phyloP scores from a whole-genome alignment of 106 monocot species.

The Hemerocallis citrina region DNA sequence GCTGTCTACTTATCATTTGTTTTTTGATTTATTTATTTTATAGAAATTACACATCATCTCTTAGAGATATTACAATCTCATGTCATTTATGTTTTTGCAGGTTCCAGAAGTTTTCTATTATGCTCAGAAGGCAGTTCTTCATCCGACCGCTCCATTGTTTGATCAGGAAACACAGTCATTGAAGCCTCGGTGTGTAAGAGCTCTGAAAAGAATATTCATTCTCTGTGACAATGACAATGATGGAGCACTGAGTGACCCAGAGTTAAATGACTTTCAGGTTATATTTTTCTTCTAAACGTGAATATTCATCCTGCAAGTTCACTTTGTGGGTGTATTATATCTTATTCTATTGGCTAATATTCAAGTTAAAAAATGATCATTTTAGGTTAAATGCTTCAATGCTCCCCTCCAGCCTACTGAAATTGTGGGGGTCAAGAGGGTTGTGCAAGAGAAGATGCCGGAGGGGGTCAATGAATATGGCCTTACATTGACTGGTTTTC shows the following conservation, averaged over 20 bases:
- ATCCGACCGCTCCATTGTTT: slow-evolving; percentile 93
- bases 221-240: slow-evolving; percentile 86
- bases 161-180: slow-evolving; percentile 94
- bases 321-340: too few species aligned
- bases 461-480: slow-evolving; percentile 89
- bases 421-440: slow-evolving; percentile 81
- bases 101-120: slow-evolving; percentile 96
- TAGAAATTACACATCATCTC: not conserved
- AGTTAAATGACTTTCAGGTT: slow-evolving; percentile 98
- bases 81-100: slow-evolving; percentile 38
- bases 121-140: slow-evolving; percentile 96
- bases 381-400: slow-evolving; percentile 91
- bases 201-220: slow-evolving; percentile 95
- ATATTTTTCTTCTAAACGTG: not conserved
- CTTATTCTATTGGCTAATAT: not conserved
- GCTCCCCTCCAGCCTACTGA: slow-evolving; percentile 86
- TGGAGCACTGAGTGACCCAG: slow-evolving; percentile 89
- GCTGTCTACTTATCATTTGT: not conserved
- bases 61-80: too few species aligned
- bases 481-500: slow-evolving; percentile 89
- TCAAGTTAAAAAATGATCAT: too few species aligned
- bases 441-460: slow-evolving; percentile 93
- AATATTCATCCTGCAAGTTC: too few species aligned
- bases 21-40: not conserved
- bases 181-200: slow-evolving; percentile 83